Evolutionary conservation across 2,329 filamentous ascomycete genomes (phyloP).

Genomic region (Fusarium avenaceum): DNA sequence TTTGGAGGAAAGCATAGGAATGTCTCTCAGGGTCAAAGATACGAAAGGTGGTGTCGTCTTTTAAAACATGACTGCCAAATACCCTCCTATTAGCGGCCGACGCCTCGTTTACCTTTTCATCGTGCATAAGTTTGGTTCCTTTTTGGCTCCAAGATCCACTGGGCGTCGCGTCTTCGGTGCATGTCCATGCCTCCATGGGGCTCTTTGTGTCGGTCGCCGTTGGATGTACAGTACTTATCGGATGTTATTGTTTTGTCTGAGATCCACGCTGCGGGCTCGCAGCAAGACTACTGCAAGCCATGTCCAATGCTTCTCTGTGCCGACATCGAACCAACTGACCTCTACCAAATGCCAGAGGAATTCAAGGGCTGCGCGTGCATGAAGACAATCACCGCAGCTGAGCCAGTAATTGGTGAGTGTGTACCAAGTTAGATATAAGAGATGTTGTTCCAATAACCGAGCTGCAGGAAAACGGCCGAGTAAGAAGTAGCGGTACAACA

Average conservation of each 20-base stretch:
- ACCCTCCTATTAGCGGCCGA: slow-evolving; percentile 39
- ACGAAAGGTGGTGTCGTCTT: slow-evolving; percentile 38
- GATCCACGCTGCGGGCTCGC: slow-evolving; percentile 43
- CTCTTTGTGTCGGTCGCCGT: slow-evolving; percentile 21
- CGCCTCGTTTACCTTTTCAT: slow-evolving; percentile 33
- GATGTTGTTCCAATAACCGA: neutral
- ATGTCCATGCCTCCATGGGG: slow-evolving; percentile 24
- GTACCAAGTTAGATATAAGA: neutral
- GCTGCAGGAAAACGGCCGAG: slow-evolving; percentile 36
- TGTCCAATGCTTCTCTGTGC: slow-evolving; percentile 32
- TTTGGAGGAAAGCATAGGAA: slow-evolving; percentile 35
- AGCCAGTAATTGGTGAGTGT: slow-evolving; percentile 20
- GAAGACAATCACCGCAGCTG: slow-evolving; percentile 9
- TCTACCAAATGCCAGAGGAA: slow-evolving; percentile 23
- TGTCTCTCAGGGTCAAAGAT: slow-evolving; percentile 35
- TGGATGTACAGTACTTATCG: slow-evolving; percentile 38
- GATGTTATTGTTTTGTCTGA: slow-evolving; percentile 28
- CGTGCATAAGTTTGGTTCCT: slow-evolving; percentile 40
- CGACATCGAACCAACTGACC: slow-evolving; percentile 35
- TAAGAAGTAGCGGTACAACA: slow-evolving; percentile 24
- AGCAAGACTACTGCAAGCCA: slow-evolving; percentile 45
- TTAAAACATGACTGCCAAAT: slow-evolving; percentile 31
- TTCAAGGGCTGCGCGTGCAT: slow-evolving; percentile 22
- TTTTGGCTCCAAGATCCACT: slow-evolving; percentile 29
- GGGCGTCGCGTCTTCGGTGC: slow-evolving; percentile 31